A percentile compares a stretch with the other conserved stretches of the same genome.
Evolutionary conservation across 768 basidiomycete species (phyloP).

Genomic region (Pleurotus cornucopiae): DNA sequence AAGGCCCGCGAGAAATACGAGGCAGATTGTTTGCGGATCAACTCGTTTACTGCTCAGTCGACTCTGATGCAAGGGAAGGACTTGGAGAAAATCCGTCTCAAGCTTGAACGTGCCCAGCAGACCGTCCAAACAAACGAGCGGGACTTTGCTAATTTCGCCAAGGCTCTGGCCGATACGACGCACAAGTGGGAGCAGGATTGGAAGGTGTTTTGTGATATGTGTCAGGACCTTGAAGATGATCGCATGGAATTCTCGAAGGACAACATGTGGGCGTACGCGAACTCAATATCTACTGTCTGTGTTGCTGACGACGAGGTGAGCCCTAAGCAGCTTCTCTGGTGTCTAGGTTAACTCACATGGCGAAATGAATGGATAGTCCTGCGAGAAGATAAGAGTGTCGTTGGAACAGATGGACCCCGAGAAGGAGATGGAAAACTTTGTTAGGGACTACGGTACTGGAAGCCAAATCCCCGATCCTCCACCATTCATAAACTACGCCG

Average conservation of each 20-base stretch:
- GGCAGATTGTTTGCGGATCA: constrained; percentile 87
- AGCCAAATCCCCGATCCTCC: constrained; percentile 85
- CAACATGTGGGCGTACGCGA: constrained; percentile 94
- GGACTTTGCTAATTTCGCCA: constrained; percentile 87
- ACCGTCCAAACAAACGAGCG: constrained; percentile 89
- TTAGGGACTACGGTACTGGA: constrained; percentile 86
- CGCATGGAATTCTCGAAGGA: constrained; percentile 94
- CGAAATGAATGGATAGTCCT: constrained; percentile 53
- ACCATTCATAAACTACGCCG: constrained; percentile 21
- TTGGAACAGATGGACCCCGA: constrained; percentile 88
- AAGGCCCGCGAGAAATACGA: constrained; percentile 95
- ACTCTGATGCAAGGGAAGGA: constrained; percentile 92
- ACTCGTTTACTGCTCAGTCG: constrained; percentile 88
- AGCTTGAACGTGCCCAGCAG: constrained; percentile 87
- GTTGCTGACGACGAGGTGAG: constrained; percentile 92
- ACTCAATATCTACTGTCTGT: constrained; percentile 93
- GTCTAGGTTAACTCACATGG: constrained; percentile 1
- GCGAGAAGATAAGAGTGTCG: constrained; percentile 81
- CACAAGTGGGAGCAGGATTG: constrained; percentile 90
- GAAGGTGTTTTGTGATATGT: constrained; percentile 91
- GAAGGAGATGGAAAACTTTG: constrained; percentile 86
- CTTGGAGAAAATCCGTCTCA: constrained; percentile 82
- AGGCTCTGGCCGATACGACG: constrained; percentile 72
- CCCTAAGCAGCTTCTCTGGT: constrained; percentile 10
- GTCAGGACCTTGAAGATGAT: constrained; percentile 95